Percentiles rank a stretch among this genome's conserved stretches.
These are phyloP conservation scores for Symbiodinium pilosum DNA, from an alignment of 73 alveolate genomes.

Conservation along the genomic window DNA sequence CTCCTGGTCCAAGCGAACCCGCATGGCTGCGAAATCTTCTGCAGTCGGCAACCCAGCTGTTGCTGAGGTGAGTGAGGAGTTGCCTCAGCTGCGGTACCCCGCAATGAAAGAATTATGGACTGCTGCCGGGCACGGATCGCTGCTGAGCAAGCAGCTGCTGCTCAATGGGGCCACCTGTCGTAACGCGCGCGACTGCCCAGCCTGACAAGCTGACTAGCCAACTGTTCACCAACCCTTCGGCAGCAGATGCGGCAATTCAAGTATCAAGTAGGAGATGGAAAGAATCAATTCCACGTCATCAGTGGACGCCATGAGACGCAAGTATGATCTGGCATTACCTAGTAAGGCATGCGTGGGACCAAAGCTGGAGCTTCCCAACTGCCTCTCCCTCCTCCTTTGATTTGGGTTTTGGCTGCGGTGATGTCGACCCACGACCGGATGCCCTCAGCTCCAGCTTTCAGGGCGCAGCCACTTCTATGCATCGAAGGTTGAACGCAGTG, in stretches of 20 bases:
- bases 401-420: background rate
- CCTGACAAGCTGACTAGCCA: background rate
- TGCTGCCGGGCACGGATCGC: no score
- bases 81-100: background rate
- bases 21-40: slow-evolving; percentile 72
- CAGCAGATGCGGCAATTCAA: background rate
- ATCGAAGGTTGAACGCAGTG: background rate
- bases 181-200: background rate
- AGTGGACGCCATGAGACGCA: background rate
- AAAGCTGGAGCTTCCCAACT: no score
- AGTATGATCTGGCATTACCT: background rate
- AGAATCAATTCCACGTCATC: no score
- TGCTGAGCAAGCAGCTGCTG: background rate
- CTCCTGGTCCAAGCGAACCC: slow-evolving; percentile 40
- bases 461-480: no score
- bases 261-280: no score
- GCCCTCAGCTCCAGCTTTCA: background rate
- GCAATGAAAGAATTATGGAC: background rate
- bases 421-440: background rate
- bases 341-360: no score
- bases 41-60: background rate
- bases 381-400: background rate
- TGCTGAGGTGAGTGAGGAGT: background rate
- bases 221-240: no score
- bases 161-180: background rate